A percentile compares a stretch with the other conserved stretches of the same genome.
phyloP scores from a whole-genome alignment of 2,329 filamentous ascomycete genomes.

The Xylaria sp. region DNA sequence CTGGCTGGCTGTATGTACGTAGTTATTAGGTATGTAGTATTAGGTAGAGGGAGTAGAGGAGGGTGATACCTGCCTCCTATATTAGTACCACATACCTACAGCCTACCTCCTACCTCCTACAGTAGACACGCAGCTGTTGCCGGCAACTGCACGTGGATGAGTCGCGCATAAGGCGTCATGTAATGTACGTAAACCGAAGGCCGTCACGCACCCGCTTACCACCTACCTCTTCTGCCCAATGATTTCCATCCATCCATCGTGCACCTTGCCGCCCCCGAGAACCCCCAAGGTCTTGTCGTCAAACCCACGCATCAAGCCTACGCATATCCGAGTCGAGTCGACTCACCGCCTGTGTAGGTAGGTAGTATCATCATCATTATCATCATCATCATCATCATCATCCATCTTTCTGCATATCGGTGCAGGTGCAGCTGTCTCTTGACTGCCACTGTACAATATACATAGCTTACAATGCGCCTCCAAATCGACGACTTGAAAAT shows the following conservation, averaged over 20 bases:
- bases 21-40: no score
- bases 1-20: neutral
- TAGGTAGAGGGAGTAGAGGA: neutral
- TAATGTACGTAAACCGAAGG: conserved; percentile 1
- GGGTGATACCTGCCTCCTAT: no score
- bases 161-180: conserved; percentile 8
- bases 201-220: conserved; percentile 10
- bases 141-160: conserved; percentile 11
- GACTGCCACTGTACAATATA: conserved; percentile 4
- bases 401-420: conserved; percentile 6
- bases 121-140: neutral
- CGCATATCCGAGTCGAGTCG: neutral
- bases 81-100: no score
- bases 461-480: neutral
- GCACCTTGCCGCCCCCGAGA: conserved; percentile 21
- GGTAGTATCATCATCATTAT: conserved; percentile 2
- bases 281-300: neutral
- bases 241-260: conserved; percentile 11
- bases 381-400: neutral
- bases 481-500: neutral
- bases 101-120: no score
- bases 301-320: neutral
- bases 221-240: conserved; percentile 21
- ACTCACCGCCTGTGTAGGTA: conserved; percentile 1
- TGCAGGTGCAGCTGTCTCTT: neutral